Evolutionary conservation across 768 basidiomycete genomes (phyloP), one percentile per base, ranked within the genome.

Genomic region (Porpolomopsis calyptriformis): DNA sequence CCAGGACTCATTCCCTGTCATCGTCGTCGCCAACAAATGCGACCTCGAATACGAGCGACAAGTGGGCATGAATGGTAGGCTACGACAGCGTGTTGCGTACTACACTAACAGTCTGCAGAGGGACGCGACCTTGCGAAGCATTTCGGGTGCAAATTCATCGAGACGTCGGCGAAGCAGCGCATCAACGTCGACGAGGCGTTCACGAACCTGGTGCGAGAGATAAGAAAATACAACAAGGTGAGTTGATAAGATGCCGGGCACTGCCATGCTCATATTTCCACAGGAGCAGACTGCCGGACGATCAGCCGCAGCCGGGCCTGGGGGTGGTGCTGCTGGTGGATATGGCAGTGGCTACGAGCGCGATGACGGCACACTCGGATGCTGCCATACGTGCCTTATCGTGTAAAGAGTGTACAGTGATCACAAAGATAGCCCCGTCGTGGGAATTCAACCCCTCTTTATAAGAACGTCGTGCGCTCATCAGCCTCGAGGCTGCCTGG

Each of bases 121-220:
- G 96, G 96, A 4, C 87, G 89, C 44, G 91, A 96, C 56, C 80
- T 98, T 42, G 96, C 96, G 0, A 90, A 90, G 63, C 86, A 89
- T 62, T 90, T 92, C 60, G 84, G 84, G 36, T 92, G 90, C 69
- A 88, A 85, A 57, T 96, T 92, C 64, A 86, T 93, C 48, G 93
- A 97, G 64, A 94, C 91, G 1, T 97, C 93, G 3, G 93, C 92
- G 37, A 96, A 96, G 66, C 85, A 92, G 57, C 78, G 93, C 43
- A 90, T 93, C 68, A 96, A 96, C 56, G 92, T 98, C 46, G 93
- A 97, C 54, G 89, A 96, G 67, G 89, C 90, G 10, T 97, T 98
- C 69, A 80, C 76, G 57, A 84, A 85, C 51, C 83, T 98, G 53
- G 91, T 98, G 24, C 80, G 92, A 25, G 88, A 92, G 64, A 96